A percentile compares a stretch with the other conserved stretches of the same genome.
Evolutionary conservation across 1,284 basidiomycete species (phyloP).

Genomic region (Volvariella surrecta): DNA sequence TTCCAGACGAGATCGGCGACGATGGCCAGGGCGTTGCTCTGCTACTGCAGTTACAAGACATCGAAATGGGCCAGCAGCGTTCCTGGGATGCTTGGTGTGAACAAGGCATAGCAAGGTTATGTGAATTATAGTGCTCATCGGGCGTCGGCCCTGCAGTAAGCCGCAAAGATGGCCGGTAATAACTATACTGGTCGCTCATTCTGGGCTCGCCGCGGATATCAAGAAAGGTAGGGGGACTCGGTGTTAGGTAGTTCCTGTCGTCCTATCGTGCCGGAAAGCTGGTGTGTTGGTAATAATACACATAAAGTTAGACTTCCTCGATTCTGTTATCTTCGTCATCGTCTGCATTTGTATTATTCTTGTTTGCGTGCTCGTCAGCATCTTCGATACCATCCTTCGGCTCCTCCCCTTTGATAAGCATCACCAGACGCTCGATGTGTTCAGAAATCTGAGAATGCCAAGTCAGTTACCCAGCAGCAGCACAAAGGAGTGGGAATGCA

Average conservation of each 20-base stretch:
- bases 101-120: no score
- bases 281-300: background rate
- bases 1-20: no score
- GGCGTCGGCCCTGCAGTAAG: no score
- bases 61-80: no score
- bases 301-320: constrained; percentile 15
- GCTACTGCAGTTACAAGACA: no score
- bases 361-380: constrained; percentile 12
- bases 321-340: constrained; percentile 18
- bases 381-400: constrained; percentile 17
- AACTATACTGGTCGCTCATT: no score
- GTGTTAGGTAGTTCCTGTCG: constrained; percentile 1
- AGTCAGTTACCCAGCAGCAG: background rate
- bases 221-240: no score
- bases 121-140: no score
- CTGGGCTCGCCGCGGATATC: background rate
- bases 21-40: no score
- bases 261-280: background rate
- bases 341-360: constrained; percentile 2
- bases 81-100: no score
- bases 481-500: constrained; percentile 19
- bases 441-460: constrained; percentile 18
- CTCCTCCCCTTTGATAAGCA: constrained; percentile 23
- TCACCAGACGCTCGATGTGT: constrained; percentile 23
- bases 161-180: no score